phyloP scores from a whole-genome alignment of 1,284 basidiomycete genomes.

The Vanrija humicola region DNA sequence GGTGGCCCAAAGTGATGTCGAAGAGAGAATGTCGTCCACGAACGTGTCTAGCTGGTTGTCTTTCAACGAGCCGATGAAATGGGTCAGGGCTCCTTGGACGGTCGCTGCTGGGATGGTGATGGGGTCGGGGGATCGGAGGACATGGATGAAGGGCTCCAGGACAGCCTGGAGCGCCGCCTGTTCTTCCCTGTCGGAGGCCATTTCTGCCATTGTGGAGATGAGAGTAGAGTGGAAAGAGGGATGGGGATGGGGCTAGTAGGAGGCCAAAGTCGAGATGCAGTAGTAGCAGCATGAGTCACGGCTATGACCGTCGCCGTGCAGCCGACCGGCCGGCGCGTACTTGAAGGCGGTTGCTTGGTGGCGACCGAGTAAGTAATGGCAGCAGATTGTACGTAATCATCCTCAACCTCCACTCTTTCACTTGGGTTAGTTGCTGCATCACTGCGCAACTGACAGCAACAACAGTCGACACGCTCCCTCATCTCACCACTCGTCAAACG shows the following conservation, averaged over 20 bases:
- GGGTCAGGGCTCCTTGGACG: constrained; percentile 34
- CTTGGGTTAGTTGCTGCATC: too few species aligned
- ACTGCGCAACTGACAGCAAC: too few species aligned
- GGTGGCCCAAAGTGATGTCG: constrained; percentile 24
- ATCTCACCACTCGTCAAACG: too few species aligned
- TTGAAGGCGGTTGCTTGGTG: too few species aligned
- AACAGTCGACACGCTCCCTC: too few species aligned
- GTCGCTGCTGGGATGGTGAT: constrained; percentile 29
- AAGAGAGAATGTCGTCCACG: constrained; percentile 19
- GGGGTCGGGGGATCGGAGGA: constrained; percentile 18
- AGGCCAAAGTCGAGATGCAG: background rate
- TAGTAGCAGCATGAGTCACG: too few species aligned
- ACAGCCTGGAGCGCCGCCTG: constrained; percentile 6
- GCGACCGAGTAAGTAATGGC: too few species aligned
- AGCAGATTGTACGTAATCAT: too few species aligned
- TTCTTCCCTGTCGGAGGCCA: background rate
- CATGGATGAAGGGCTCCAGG: constrained; percentile 24
- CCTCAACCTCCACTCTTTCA: too few species aligned
- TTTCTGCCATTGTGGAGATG: background rate
- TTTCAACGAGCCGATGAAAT: constrained; percentile 33
- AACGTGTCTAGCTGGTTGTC: constrained; percentile 17
- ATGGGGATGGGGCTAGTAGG: background rate
- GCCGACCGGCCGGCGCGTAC: too few species aligned
- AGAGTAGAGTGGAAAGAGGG: background rate
- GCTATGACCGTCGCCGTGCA: too few species aligned